Base-by-base conservation (phyloP, 2,329 filamentous ascomycete genomes). In the Pestalotiopsis sp. region DNA sequence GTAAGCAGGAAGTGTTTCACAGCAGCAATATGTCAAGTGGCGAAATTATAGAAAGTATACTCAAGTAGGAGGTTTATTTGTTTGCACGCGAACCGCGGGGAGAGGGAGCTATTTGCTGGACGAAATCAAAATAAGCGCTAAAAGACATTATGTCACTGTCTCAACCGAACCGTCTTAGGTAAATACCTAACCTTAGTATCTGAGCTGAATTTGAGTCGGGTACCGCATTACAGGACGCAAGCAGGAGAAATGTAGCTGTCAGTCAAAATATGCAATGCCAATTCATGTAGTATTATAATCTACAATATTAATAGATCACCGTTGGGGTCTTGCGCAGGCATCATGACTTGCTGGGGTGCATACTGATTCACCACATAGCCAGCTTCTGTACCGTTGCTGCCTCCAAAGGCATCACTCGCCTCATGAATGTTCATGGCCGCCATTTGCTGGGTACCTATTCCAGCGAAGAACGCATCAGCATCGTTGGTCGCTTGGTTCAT, bases 391-490 rank as follows among this genome's bases (percentile, higher is more conserved):
- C 84, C 85, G 39, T 85, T 86, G 17, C 59, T 62, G 63, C 88
- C 89, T 23, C 89, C 90, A 76, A 91, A 91, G 14, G 88, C 88
- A 72, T 91, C 88, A 73, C 91, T 91, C 60, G 90, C 84, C 61
- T 91, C 88, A 73, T 89, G 87, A 68, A 94, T 85, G 68, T 87
- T 86, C 88, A 95, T 89, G 17, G 88, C 86, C 4, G 88, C 89
- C 91, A 94, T 92, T 77, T 93, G 91, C 78, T 91, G 88, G 69
- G 83, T 88, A 1, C 91, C 90, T n/a, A 94, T 85, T 59, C 90
- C 92, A 17, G 92, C 91, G 80, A 98, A 98, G 81, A 97, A 98
- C 17, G 91, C 90, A 76, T 98, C 95, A 11, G 95, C 95, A 67
- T 96, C 94, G 75, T 87, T 92, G 45, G 97, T 90, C 1, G 94